Conservation (phyloP, 2,329 filamentous ascomycete species). For the Graphiopsis chlorocephala region DNA sequence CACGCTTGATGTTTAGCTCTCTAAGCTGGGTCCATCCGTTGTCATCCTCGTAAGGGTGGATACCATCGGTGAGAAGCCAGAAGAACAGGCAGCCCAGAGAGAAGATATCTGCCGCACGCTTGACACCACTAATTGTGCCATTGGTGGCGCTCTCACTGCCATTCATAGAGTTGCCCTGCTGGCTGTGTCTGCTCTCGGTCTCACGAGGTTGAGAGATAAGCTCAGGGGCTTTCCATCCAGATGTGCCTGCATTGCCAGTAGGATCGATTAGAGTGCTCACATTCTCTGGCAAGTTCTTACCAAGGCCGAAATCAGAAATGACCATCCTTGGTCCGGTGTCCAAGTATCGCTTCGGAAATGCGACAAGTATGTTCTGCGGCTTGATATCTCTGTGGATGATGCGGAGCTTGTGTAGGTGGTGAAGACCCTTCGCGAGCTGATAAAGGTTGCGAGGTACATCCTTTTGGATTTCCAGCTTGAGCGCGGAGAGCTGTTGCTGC, state of each 20-base stretch:
- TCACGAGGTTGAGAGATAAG: constrained; percentile 64
- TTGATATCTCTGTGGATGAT: constrained; percentile 98
- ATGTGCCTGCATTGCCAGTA: constrained; percentile 89
- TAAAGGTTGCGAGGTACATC: constrained; percentile 78
- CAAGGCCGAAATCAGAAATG: constrained; percentile 95
- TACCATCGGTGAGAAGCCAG: constrained; percentile 91
- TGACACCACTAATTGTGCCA: constrained; percentile 68
- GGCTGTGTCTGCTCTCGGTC: constrained; percentile 41
- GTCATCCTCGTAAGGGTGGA: constrained; percentile 90
- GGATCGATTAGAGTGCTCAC: constrained; percentile 94
- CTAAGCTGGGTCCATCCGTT: constrained; percentile 80
- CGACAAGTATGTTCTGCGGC: constrained; percentile 92
- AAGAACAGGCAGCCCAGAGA: constrained; percentile 97
- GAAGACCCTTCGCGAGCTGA: constrained; percentile 85
- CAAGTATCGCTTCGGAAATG: constrained; percentile 63
- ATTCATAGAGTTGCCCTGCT: constrained; percentile 38
- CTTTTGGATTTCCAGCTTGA: constrained; percentile 69
- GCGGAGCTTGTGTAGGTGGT: constrained; percentile 83
- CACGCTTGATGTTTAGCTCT: constrained; percentile 95
- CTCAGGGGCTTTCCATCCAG: constrained; percentile 95
- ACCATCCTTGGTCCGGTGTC: constrained; percentile 71
- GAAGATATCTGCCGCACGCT: constrained; percentile 95
- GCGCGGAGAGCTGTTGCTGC: constrained; percentile 43
- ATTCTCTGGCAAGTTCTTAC: constrained; percentile 92
- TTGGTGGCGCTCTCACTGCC: constrained; percentile 55